Percentiles rank a stretch among this genome's conserved stretches.
These are phyloP conservation scores for Cadophora gregata DNA, from an alignment of 2,329 filamentous ascomycete genomes.

Conservation along the genomic window DNA sequence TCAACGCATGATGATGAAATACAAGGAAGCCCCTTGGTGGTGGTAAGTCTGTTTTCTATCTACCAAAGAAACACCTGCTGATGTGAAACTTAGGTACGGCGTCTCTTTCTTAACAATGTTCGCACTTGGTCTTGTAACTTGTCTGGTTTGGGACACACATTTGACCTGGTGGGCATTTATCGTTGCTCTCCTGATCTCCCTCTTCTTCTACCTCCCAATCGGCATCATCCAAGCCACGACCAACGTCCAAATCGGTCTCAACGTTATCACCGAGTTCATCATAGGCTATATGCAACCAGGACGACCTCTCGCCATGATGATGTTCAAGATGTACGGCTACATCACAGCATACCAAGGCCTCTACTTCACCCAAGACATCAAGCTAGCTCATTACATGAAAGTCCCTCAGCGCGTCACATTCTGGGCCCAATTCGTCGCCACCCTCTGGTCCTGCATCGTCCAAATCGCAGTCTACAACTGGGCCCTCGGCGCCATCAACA, in stretches of 20 bases:
- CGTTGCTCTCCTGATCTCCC: slow-evolving; percentile 42
- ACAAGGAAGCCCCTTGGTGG: slow-evolving; percentile 60
- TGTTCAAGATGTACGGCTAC: slow-evolving; percentile 75
- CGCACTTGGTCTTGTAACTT: slow-evolving; percentile 46
- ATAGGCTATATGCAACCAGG: slow-evolving; percentile 58
- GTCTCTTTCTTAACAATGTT: slow-evolving; percentile 55
- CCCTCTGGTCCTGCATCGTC: slow-evolving; percentile 69
- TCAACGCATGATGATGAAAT: slow-evolving; percentile 61
- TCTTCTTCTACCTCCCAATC: slow-evolving; percentile 43
- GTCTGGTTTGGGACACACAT: slow-evolving; percentile 36
- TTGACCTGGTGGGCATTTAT: slow-evolving; percentile 46
- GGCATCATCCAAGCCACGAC: slow-evolving; percentile 55
- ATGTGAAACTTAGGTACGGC: slow-evolving; percentile 22
- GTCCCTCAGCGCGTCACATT: slow-evolving; percentile 71
- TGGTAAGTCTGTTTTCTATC: slow-evolving; percentile 53
- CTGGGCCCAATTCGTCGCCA: slow-evolving; percentile 68
- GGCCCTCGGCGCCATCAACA: slow-evolving; percentile 64
- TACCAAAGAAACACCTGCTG: background rate
- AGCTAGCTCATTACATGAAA: slow-evolving; percentile 60
- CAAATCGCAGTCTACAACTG: slow-evolving; percentile 70
- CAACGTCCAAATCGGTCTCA: slow-evolving; percentile 55
- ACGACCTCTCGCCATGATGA: slow-evolving; percentile 75
- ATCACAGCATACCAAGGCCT: slow-evolving; percentile 55
- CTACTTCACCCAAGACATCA: slow-evolving; percentile 56
- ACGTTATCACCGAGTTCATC: slow-evolving; percentile 56